Base-by-base conservation (phyloP, 306 rosid species). In the Quercus aquifolioides region DNA sequence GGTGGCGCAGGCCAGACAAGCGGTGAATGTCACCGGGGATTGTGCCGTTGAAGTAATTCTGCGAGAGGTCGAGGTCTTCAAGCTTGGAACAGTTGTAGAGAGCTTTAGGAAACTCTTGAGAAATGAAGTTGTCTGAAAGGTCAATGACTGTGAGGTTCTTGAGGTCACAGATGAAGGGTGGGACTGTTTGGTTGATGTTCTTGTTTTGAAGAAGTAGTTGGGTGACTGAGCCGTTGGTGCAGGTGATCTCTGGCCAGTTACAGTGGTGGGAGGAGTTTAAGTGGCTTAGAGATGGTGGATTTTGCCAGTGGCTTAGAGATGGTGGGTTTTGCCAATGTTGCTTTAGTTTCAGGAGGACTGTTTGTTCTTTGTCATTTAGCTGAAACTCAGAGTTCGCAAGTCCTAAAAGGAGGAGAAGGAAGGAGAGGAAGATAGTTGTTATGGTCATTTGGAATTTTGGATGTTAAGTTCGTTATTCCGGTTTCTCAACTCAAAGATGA, bases 81-180 rank as follows among this genome's bases (percentile, higher is more conserved):
- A 93, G 83, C 21, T 88, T 88, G n/a, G 92, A 78, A 56, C 98
- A 93, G 25, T 76, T 79, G 77, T 82, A 84, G 38, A 93, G 78
- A 63, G 74, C 58, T n/a, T 26, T 87, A 6, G 97, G 97, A 74
- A 93, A 93, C 65, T 59, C 85, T 7, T 88, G 87, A 0, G 90
- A 68, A 33, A 93, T 79, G 17, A 0, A 77, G 73, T 91, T 90
- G 4, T 0, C 0, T 14, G 33, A 65, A 78, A 88, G 83, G 69
- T 87, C 78, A 74, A 93, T 78, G 55, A 23, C 51, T 59, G 89
- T 85, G 76, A 93, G 97, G 30, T 90, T 91, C 43, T 43, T 83
- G 74, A 93, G 92, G 58, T 90, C 89, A 81, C 94, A 93, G 20
- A 93, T 57, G 87, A 90, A 88, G 76, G 87, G 17, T 9, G 98